Evolutionary conservation across 495 filamentous ascomycete species (phyloP), one percentile per base, ranked within the genome.

Genomic region (Friedmanniomyces endolithicus): DNA sequence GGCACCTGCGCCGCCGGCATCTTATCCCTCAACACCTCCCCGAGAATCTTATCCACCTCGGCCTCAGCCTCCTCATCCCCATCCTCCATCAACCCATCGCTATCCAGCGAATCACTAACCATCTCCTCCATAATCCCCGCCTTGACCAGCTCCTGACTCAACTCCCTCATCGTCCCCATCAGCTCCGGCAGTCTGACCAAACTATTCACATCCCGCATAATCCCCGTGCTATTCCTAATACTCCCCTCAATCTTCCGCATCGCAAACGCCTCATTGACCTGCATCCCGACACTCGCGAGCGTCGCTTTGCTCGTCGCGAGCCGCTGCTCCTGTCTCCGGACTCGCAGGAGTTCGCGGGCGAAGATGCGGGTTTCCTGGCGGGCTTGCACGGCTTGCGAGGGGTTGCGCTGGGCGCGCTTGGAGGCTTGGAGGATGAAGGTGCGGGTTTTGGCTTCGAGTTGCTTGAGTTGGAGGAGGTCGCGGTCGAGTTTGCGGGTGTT

Each of bases 91-190:
- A 85, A 53, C 52, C 81, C 74, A 39, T 80, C 77, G 62, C 83
- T 79, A n/a, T 88, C 88, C 59, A 96, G 69, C 39, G 75, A 80
- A 66, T 97, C 92, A 40, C 80, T 84, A 12, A 94, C 82, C 84
- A 96, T 95, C 73, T 98, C 92, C 71, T 98, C 92, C 55, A 98
- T 95, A 58, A 98, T 90, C 2, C 94, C 92, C 1, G 92, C 90
- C 69, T 85, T 90, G 56, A 95, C 83, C 63, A 97, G 68, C 74
- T 98, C 92, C 48, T 82, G 74, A 53, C 82, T 85, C 24, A 98
- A 74, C 69, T 96, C 89, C 45, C 78, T 75, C 92, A 97, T 97
- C 11, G 90, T 96, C 43, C 79, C 81, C 20, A 82, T 87, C 33
- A 98, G 72, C 72, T 95, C 85, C 16, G 92, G 92, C 56, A 98